Percentiles rank a stretch among this genome's conserved stretches.
Evolutionary conservation across 805 yeast species (phyloP).

Genomic region (Teunomyces panamensis): DNA sequence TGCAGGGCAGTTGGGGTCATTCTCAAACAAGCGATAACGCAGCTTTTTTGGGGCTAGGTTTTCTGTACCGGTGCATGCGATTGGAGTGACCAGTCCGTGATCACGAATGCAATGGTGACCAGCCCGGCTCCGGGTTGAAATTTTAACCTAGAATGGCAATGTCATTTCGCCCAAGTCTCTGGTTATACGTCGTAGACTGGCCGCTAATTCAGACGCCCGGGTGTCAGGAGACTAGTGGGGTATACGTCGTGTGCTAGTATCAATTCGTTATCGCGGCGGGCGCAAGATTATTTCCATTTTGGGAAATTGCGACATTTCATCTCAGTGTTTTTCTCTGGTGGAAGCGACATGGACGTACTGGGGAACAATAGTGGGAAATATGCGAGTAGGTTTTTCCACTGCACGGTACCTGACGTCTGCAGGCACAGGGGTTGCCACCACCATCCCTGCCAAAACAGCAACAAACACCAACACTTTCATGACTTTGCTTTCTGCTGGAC

Average conservation of each 20-base stretch:
- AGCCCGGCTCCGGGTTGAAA: background rate
- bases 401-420: background rate
- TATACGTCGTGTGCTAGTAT: too few relatives aligned
- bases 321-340: too few relatives aligned
- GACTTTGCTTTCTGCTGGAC: too few relatives aligned
- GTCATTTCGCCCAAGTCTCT: too few relatives aligned
- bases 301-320: background rate
- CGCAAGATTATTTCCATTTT: background rate
- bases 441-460: background rate
- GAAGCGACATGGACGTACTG: background rate
- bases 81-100: background rate
- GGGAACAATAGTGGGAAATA: background rate
- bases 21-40: background rate
- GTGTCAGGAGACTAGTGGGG: too few relatives aligned
- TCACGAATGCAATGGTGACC: background rate
- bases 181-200: too few relatives aligned
- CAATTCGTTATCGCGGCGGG: background rate
- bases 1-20: conserved; percentile 1
- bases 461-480: background rate
- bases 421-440: background rate
- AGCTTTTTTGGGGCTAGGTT: background rate
- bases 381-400: background rate
- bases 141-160: too few relatives aligned
- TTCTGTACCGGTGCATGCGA: background rate
- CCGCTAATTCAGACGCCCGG: too few relatives aligned